phyloP scores from a whole-genome alignment of 495 filamentous ascomycete species.

The Penicillium simplicissimum region DNA sequence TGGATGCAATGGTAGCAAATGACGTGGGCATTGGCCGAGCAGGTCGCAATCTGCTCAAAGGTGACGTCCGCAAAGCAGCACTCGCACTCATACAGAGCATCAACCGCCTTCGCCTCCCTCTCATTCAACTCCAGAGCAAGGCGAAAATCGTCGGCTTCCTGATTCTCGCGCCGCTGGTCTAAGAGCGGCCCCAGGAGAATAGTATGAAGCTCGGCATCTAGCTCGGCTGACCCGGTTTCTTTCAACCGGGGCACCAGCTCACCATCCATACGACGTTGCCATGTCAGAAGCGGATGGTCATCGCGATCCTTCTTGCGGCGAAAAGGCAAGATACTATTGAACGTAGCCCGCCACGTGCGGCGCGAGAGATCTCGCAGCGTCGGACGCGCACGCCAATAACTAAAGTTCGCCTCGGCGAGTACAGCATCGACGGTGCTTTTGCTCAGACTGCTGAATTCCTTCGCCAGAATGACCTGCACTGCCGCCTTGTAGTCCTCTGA shows the following conservation, averaged over 20 bases:
- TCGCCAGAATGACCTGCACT: conserved; percentile 58
- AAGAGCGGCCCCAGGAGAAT: conserved; percentile 66
- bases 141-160: conserved; percentile 59
- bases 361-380: conserved; percentile 72
- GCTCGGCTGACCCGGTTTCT: conserved; percentile 71
- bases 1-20: conserved; percentile 86
- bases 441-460: conserved; percentile 82
- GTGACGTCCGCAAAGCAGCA: conserved; percentile 80
- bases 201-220: conserved; percentile 76
- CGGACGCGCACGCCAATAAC: conserved; percentile 74
- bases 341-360: conserved; percentile 82
- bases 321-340: conserved; percentile 71
- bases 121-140: conserved; percentile 71
- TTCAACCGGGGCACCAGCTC: conserved; percentile 60
- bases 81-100: conserved; percentile 80
- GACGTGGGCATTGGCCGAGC: conserved; percentile 69
- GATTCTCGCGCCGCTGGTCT: conserved; percentile 52
- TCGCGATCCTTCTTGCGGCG: conserved; percentile 61
- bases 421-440: conserved; percentile 83
- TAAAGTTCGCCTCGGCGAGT: conserved; percentile 87
- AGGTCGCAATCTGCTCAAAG: conserved; percentile 82
- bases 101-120: conserved; percentile 67
- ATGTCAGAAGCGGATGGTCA: conserved; percentile 64
- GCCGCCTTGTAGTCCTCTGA: conserved; percentile 70
- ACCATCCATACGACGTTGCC: conserved; percentile 53